Evolutionary conservation across 2,329 filamentous ascomycete genomes (phyloP), one percentile per base, ranked within the genome.

Genomic region (Aureobasidium sp.): DNA sequence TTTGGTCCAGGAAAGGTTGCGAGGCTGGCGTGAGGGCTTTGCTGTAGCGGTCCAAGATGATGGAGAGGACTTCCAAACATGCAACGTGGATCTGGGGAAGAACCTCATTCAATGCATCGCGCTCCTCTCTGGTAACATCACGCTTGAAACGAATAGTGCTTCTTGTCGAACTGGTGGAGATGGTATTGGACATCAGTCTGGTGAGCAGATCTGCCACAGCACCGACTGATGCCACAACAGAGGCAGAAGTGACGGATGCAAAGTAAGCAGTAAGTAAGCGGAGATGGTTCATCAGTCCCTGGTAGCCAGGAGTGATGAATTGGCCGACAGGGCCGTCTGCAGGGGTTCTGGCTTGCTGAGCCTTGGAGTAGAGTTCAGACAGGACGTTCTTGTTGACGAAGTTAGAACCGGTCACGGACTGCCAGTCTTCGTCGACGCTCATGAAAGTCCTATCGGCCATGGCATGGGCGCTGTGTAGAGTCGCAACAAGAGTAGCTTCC

Each of bases 371-470:
- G 8, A 42, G 29, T 1, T 60, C 42, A 13, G 30, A 41, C 41
- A 59, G 8, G 15, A 48, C 10, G n/a, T 53, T 44, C 48, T 63
- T 63, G 62, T 60, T 60, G 39, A 59, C 15, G 9, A 52, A 47
- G 16, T 59, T 47, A 3, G 42, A 52, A 25, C 62, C 55, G 4
- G 42, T 78, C 2, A 80, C 79, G 0, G 90, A 85, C 67, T 92
- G 85, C 88, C 91, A 94, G 44, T 90, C 87, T 71, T 97, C 92
- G 11, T 88, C 76, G 0, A 96, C 82, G 10, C 87, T 86, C 53
- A 92, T 85, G 69, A 96, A 89, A 0, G 95, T 80, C 65, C 86
- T 83, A 68, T 96, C 88, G 45, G 88, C 85, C 1, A 89, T 88
- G 29, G 76, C 74, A 68, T 97, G 91, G 16, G 86, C 81, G 41